phyloP scores from a whole-genome alignment of 2,329 filamentous ascomycete genomes.

The Calonectria pteridis region DNA sequence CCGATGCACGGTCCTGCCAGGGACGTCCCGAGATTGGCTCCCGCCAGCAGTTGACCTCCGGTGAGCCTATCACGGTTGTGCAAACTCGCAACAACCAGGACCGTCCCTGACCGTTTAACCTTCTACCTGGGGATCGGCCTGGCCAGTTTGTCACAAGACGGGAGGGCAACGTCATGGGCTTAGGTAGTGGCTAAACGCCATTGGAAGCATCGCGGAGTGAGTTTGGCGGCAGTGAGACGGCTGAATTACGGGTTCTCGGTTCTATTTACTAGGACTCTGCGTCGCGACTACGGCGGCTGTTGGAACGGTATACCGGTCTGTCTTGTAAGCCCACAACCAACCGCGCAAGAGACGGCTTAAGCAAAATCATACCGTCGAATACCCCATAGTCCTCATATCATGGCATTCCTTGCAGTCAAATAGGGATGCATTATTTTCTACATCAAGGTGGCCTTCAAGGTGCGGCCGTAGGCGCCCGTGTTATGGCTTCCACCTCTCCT shows the following conservation, averaged over 20 bases:
- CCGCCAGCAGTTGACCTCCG: background rate
- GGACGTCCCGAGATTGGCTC: background rate
- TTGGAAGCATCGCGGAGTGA: background rate
- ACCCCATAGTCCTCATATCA: background rate
- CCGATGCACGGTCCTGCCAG: background rate
- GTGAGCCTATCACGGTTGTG: background rate
- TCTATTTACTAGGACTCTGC: background rate
- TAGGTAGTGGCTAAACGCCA: background rate
- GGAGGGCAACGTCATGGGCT: background rate
- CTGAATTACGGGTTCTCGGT: background rate
- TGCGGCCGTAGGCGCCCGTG: background rate
- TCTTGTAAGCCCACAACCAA: background rate
- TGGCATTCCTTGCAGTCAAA: background rate
- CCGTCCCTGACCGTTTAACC: background rate
- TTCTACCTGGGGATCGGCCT: background rate
- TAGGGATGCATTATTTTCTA: too few species aligned
- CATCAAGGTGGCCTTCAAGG: background rate
- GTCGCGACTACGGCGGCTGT: background rate
- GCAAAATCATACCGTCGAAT: background rate
- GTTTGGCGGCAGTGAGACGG: background rate
- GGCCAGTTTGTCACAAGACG: background rate
- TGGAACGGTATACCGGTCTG: background rate
- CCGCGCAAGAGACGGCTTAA: background rate
- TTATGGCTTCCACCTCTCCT: conserved; percentile 9
- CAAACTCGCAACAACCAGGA: background rate